Evolutionary conservation across 2,329 filamentous ascomycete species (phyloP), one percentile per base, ranked within the genome.

Genomic region (Rhynchosporium agropyri): DNA sequence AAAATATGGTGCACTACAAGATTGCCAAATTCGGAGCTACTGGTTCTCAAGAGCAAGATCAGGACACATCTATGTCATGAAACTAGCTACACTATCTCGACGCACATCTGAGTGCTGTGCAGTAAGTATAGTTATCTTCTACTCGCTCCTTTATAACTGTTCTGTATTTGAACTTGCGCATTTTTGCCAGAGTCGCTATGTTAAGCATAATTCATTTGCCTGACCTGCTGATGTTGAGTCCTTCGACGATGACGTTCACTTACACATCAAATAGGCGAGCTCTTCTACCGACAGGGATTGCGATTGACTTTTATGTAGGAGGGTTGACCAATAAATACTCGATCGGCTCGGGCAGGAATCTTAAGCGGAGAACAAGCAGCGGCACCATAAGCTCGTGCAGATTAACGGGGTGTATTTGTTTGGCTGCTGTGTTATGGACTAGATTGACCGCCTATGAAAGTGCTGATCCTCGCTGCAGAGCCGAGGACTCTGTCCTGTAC

Each of bases 1-100:
- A 70, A 64, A 69, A 72, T 42, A 64, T 59, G 29, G 26, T 69
- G 46, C 68, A 70, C 28, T 74, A 74, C 49, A 71, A 70, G 54
- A 67, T 74, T 31, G 67, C 73, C 26, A 70, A 63, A 31, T 63
- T 69, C 28, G 33, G 45, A 5, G 48, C 31, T 31, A 13, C 55
- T 1, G 9, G n/a, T 38, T 15, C 54, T 20, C 10, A 26, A 29
- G 43, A 55, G 13, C 43, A 10, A 9, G 67, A 68, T 60, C 63
- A 68, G 15, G 70, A 73, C 60, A 60, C 68, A 5, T 58, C 66
- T 2, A 73, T 72, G 69, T 66, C 66, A 45, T 68, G 62, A 68
- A 36, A 15, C n/a, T 26, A 13, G 5, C n/a, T 26, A 12, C 13
- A 20, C 28, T 15, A 3, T 28, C 2, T 10, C 29, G 26, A 26